Evolutionary conservation across 2,329 filamentous ascomycete species (phyloP), one percentile per base, ranked within the genome.

Genomic region (Nigrospora oryzae): DNA sequence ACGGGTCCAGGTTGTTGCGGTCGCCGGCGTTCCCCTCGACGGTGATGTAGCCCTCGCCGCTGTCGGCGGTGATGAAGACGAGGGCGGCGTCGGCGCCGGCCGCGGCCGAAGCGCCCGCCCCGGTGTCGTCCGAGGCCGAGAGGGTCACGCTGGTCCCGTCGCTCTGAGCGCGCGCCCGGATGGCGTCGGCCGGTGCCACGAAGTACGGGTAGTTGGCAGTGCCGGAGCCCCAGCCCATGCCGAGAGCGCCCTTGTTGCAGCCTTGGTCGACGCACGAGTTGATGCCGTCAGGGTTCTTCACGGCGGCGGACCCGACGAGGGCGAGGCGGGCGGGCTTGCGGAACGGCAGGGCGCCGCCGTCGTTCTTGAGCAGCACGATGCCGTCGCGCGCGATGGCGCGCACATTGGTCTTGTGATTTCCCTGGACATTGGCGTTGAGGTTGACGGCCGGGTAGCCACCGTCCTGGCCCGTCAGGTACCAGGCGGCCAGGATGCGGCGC

Each of bases 351-450:
- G 73, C 65, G 19, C 63, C 65, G 39, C 59, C 70, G 2, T 68
- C 67, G 58, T 88, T 88, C 68, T 86, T 85, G 44, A 89, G 67
- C n/a, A 89, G 61, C 1, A 84, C 79, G 45, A 75, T 81, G 10
- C 77, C 71, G 53, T 81, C 73, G 44, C 77, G 60, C 10, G 73
- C 71, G 35, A 78, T 58, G 8, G 72, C 67, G 39, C 75, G 63
- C 15, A 84, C 77, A 52, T 86, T 79, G 35, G 77, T 73, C 54
- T 79, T 80, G 59, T 85, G 75, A 52, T 77, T 66, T 50, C 77
- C 72, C 50, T 77, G 71, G 1, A 78, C 75, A 50, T 77, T 76
- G 23, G 71, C 75, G 40, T 68, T 64, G 49, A 77, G 60, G 45
- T 77, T 77, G 54, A 72, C 70, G 36, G 57, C 56, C n/a, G 84